phyloP scores from a whole-genome alignment of 2,329 filamentous ascomycete genomes.

The Geosmithia flava region DNA sequence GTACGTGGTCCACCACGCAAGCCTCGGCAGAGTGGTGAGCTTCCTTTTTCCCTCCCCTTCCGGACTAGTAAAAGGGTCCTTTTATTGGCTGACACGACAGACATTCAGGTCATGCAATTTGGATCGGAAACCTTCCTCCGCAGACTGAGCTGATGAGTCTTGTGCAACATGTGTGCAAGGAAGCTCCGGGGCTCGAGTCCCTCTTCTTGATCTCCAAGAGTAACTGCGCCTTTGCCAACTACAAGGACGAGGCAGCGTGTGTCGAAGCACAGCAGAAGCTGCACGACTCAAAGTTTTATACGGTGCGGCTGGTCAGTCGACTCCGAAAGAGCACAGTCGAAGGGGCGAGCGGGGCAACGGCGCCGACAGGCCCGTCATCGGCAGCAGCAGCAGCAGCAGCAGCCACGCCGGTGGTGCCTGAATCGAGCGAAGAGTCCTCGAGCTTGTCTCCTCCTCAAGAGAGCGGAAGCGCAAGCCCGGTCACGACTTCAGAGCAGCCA shows the following conservation, averaged over 20 bases:
- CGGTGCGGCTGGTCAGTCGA: constrained; percentile 75
- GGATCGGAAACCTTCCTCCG: constrained; percentile 89
- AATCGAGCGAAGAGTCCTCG: not conserved
- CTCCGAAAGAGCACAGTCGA: constrained; percentile 49
- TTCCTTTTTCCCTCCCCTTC: not conserved
- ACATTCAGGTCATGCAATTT: constrained; percentile 65
- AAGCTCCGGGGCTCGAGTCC: constrained; percentile 70
- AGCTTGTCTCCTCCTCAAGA: not conserved
- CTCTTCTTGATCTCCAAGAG: constrained; percentile 93
- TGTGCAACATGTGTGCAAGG: constrained; percentile 82
- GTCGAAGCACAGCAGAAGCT: constrained; percentile 67
- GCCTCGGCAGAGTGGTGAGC: constrained; percentile 48
- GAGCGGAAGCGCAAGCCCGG: not conserved
- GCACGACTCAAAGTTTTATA: constrained; percentile 82
- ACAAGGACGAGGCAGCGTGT: constrained; percentile 68
- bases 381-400: constrained; percentile 24
- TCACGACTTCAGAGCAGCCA: not conserved
- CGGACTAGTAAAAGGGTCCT: constrained; percentile 1
- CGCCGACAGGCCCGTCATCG: constrained; percentile 42
- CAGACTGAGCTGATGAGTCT: constrained; percentile 70
- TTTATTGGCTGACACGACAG: constrained; percentile 3
- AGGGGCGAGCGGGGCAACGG: constrained; percentile 30
- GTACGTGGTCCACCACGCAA: constrained; percentile 23
- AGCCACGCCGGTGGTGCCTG: constrained; percentile 2
- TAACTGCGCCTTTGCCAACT: constrained; percentile 96